Conservation (phyloP, 2,329 filamentous ascomycete genomes). For the Penicillium sp. region DNA sequence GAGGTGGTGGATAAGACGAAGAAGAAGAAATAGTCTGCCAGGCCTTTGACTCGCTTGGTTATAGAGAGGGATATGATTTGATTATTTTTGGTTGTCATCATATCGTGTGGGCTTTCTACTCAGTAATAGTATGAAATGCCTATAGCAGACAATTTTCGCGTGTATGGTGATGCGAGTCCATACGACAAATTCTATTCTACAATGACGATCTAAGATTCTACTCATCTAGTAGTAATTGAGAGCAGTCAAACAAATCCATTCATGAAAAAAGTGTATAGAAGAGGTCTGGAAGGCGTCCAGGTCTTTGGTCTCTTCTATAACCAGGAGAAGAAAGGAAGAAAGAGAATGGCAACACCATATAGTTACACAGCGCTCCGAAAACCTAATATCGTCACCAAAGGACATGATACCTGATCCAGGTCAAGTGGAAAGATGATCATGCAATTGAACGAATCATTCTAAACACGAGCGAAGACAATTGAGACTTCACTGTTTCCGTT, state of each 20-base stretch:
- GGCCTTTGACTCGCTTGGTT: background rate
- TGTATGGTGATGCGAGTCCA: background rate
- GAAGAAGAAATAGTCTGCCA: constrained; percentile 56
- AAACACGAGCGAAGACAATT: background rate
- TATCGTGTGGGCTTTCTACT: no score
- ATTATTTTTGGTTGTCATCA: background rate
- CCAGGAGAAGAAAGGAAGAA: constrained; percentile 15
- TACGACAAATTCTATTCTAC: background rate
- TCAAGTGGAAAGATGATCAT: constrained; percentile 1
- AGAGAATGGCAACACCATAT: constrained; percentile 15
- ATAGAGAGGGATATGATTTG: background rate
- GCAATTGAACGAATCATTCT: background rate
- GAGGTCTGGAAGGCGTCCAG: background rate
- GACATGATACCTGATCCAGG: constrained; percentile 16
- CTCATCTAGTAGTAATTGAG: background rate
- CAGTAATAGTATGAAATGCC: background rate
- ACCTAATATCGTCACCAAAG: constrained; percentile 1
- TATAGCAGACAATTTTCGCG: background rate
- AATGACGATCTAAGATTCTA: background rate
- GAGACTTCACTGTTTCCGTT: background rate
- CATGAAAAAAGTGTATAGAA: constrained; percentile 12
- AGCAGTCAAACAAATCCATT: constrained; percentile 27
- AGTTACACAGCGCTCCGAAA: constrained; percentile 15
- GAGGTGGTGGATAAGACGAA: constrained; percentile 69
- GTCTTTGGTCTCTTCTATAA: constrained; percentile 9